phyloP scores from a whole-genome alignment of 805 yeast species.

The Yarrowia sp. region DNA sequence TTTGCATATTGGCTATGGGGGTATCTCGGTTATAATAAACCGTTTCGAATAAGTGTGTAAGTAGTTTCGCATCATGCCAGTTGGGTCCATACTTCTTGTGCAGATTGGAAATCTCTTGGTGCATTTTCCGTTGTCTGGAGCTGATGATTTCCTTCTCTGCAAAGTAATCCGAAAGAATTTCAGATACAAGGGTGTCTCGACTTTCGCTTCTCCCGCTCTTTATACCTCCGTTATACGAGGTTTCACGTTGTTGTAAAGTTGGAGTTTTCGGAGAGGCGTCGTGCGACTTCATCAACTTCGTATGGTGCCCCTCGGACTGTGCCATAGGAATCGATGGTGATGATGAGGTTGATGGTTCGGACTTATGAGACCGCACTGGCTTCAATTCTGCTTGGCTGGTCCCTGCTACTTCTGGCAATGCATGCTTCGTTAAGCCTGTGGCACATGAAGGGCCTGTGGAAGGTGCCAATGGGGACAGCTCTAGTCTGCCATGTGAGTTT shows the following conservation, averaged over 20 bases:
- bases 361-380: no score
- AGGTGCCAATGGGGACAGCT: no score
- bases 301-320: not conserved
- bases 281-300: no score
- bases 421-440: no score
- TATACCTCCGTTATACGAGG: no score
- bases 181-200: not conserved
- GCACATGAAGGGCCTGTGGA: no score
- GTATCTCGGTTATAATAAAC: not conserved
- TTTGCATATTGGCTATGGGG: not conserved
- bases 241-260: no score
- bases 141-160: not conserved
- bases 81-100: not conserved
- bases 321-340: not conserved
- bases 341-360: not conserved
- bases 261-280: no score
- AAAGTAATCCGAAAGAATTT: not conserved
- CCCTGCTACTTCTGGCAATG: no score
- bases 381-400: no score
- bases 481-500: no score
- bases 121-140: not conserved
- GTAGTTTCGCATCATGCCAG: not conserved
- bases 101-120: not conserved
- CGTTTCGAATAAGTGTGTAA: not conserved
- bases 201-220: not conserved